Percentiles rank a stretch among this genome's conserved stretches.
These are phyloP conservation scores for Pythium grandisporangium DNA, from an alignment of 352 stramenopile genomes.

Conservation along the genomic window DNA sequence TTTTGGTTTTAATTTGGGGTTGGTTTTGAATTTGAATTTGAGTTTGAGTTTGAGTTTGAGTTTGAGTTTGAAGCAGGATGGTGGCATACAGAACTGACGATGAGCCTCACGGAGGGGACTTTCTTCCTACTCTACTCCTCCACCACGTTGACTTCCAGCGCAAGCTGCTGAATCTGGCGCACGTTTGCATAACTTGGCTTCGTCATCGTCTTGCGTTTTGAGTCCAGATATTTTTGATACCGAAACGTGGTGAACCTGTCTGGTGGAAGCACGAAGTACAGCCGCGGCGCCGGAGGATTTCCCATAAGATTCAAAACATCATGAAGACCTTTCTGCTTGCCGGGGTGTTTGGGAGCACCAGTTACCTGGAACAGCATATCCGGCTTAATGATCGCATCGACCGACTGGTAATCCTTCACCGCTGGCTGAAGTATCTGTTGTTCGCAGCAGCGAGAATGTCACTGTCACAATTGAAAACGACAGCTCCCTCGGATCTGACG, in stretches of 20 bases:
- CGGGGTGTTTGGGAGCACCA: conserved; percentile 5
- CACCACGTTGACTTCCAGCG: conserved; percentile 1
- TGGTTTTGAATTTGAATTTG: too few species aligned
- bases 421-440: conserved; percentile 4
- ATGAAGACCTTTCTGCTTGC: conserved; percentile 8
- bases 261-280: conserved; percentile 8
- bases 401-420: conserved; percentile 7
- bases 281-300: conserved; percentile 2
- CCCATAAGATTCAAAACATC: conserved; percentile 4
- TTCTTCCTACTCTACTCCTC: too few species aligned
- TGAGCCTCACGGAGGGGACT: too few species aligned
- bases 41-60: too few species aligned
- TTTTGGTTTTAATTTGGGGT: too few species aligned
- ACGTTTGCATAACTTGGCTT: conserved; percentile 2
- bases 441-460: conserved; percentile 2
- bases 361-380: conserved; percentile 6
- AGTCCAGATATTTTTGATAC: conserved; percentile 6
- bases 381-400: conserved; percentile 8
- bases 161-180: conserved; percentile 4
- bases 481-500: conserved; percentile 1
- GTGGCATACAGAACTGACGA: too few species aligned
- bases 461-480: conserved; percentile 1
- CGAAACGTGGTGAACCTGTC: conserved; percentile 7
- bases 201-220: conserved; percentile 1
- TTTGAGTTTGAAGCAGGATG: too few species aligned